These are phyloP conservation scores for Trypanosoma cruzi DNA, from an alignment of 208 protist genomes.

Conservation along the genomic window DNA sequence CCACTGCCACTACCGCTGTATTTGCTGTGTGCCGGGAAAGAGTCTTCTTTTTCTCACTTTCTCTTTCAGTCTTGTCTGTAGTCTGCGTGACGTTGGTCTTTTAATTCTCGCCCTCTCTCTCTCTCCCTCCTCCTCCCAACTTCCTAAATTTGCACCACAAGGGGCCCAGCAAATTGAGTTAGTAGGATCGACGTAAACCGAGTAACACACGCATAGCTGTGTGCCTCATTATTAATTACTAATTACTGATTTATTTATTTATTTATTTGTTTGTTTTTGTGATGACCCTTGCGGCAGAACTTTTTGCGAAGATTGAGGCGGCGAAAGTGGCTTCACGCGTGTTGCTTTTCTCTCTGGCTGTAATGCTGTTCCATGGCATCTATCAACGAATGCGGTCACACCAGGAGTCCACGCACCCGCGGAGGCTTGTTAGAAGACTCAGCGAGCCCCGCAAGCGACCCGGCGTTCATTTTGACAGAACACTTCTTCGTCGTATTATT, in stretches of 20 bases:
- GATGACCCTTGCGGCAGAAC: not conserved
- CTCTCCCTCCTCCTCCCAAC: no score
- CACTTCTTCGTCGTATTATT: conserved; percentile 57
- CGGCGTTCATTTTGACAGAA: conserved; percentile 33
- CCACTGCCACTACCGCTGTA: no score
- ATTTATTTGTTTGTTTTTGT: conserved; percentile 22
- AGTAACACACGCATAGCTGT: no score
- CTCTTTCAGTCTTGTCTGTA: conserved; percentile 12
- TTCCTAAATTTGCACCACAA: no score
- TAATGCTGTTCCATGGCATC: conserved; percentile 5
- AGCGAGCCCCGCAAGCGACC: not conserved
- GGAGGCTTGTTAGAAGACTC: conserved; percentile 1
- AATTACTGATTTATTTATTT: no score
- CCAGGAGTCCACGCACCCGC: not conserved
- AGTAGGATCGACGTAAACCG: no score
- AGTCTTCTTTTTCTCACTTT: conserved; percentile 4
- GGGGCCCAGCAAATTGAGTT: no score
- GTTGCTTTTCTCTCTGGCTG: conserved; percentile 4
- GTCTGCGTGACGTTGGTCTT: not conserved
- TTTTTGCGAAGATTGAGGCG: not conserved
- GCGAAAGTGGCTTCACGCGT: conserved; percentile 4
- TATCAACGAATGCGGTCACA: conserved; percentile 1
- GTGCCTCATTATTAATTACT: no score
- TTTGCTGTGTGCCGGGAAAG: not conserved
- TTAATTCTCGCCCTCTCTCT: no score